Percentiles rank a stretch among this genome's conserved stretches.
phyloP scores from a whole-genome alignment of 208 protist genomes.

The Borovskyia barvae region DNA sequence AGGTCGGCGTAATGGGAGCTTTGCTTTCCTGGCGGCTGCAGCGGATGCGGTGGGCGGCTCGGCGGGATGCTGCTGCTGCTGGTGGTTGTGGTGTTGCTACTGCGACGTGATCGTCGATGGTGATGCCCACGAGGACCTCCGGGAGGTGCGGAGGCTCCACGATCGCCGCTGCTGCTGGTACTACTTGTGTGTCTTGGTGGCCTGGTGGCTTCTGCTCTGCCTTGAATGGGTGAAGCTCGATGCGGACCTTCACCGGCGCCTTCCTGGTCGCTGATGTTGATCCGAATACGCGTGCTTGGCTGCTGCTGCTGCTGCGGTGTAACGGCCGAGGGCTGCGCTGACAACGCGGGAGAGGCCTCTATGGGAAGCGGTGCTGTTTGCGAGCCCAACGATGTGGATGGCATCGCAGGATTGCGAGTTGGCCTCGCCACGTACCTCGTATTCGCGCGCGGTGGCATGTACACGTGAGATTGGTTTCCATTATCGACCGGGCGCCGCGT shows the following conservation, averaged over 20 bases:
- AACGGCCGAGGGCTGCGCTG: background rate
- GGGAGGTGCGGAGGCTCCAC: background rate
- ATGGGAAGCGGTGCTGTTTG: constrained; percentile 5
- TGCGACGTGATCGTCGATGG: constrained; percentile 7
- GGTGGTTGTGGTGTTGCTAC: background rate
- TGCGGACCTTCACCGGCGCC: background rate
- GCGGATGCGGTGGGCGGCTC: background rate
- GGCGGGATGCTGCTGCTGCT: background rate
- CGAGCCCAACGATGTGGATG: background rate
- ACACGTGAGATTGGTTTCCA: constrained; percentile 25
- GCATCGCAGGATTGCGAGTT: background rate
- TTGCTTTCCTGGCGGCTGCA: background rate
- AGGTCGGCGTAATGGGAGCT: constrained; percentile 12
- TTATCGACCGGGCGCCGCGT: constrained; percentile 6
- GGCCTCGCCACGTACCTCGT: constrained; percentile 70
- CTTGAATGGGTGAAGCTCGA: background rate
- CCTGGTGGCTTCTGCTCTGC: background rate
- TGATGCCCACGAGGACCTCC: constrained; percentile 3
- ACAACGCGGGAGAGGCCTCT: background rate
- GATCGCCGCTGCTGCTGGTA: background rate
- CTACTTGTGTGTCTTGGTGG: background rate
- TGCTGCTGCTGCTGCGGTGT: constrained; percentile 1
- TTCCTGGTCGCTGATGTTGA: constrained; percentile 42
- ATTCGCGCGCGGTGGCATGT: constrained; percentile 73
- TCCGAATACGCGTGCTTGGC: constrained; percentile 21